Evolutionary conservation across 805 yeast genomes (phyloP).

Genomic region (Brettanomyces anomalus): DNA sequence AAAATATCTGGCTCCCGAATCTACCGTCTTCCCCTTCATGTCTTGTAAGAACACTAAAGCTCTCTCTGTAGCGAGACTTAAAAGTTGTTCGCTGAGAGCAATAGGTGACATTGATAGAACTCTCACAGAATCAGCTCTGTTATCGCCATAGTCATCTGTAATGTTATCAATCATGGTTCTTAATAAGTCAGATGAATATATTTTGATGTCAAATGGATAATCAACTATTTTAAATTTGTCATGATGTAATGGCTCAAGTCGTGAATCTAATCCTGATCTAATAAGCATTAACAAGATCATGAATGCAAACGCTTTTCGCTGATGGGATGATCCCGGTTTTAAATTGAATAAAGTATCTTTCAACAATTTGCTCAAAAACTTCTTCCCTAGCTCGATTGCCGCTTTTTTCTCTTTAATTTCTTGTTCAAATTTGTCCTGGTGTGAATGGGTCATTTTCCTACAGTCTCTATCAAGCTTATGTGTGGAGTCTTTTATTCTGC

Average conservation of each 20-base stretch:
- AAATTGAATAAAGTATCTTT: conserved; percentile 16
- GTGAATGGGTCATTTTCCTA: conserved; percentile 29
- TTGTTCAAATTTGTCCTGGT: conserved; percentile 24
- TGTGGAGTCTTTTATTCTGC: conserved; percentile 60
- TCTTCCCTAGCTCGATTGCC: conserved; percentile 25
- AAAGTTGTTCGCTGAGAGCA: conserved; percentile 15
- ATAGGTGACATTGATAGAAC: conserved; percentile 38
- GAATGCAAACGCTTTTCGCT: conserved; percentile 40
- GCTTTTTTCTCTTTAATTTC: conserved; percentile 26
- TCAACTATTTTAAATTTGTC: conserved; percentile 34
- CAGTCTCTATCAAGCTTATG: conserved; percentile 48
- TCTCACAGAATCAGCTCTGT: conserved; percentile 43
- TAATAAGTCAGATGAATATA: conserved; percentile 32
- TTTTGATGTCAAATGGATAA: conserved; percentile 38
- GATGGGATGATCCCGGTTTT: conserved; percentile 51
- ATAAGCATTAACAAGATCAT: conserved; percentile 37
- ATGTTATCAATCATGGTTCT: conserved; percentile 52
- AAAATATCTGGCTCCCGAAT: conserved; percentile 67
- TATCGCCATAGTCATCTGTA: conserved; percentile 68
- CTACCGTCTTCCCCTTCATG: conserved; percentile 56
- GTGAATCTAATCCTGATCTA: conserved; percentile 47
- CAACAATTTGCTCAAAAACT: conserved; percentile 30
- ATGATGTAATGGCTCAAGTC: conserved; percentile 29
- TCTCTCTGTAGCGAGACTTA: conserved; percentile 14
- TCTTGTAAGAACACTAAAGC: conserved; percentile 26